These are phyloP conservation scores for Ogataea philodendri DNA, from an alignment of 805 yeast genomes.

Conservation along the genomic window DNA sequence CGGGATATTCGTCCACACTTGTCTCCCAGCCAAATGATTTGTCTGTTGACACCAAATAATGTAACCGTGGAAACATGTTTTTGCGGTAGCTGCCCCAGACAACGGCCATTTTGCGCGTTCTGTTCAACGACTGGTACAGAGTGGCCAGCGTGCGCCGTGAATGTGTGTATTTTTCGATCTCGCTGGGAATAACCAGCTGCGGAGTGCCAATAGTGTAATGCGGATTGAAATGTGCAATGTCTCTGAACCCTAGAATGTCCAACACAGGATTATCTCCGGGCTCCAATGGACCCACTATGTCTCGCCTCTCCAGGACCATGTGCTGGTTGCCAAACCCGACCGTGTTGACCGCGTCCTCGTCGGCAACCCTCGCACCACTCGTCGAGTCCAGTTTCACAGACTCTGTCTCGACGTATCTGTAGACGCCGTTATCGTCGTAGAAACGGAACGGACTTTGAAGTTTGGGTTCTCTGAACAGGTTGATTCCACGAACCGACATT, in stretches of 20 bases:
- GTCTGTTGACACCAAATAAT: conserved; percentile 57
- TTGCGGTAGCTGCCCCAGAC: conserved; percentile 67
- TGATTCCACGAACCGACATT: conserved; percentile 70
- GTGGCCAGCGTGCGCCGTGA: conserved; percentile 68
- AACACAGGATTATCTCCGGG: conserved; percentile 46
- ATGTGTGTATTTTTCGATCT: conserved; percentile 53
- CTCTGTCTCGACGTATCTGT: conserved; percentile 50
- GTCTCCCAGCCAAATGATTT: conserved; percentile 17
- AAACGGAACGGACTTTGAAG: conserved; percentile 49
- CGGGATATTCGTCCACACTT: conserved; percentile 41
- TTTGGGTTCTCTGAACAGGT: conserved; percentile 56
- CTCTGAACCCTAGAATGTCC: conserved; percentile 66
- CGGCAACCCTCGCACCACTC: conserved; percentile 41
- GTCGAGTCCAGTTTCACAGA: conserved; percentile 38
- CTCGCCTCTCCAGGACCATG: conserved; percentile 39
- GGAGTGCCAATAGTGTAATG: conserved; percentile 55
- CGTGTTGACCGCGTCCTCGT: conserved; percentile 35
- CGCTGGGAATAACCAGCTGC: conserved; percentile 64
- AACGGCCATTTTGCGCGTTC: conserved; percentile 55
- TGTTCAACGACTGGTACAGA: conserved; percentile 57
- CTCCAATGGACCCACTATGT: conserved; percentile 35
- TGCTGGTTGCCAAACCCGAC: conserved; percentile 48
- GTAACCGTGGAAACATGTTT: conserved; percentile 54
- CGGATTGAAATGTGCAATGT: conserved; percentile 43
- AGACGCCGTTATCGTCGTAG: conserved; percentile 50